phyloP scores from a whole-genome alignment of 768 basidiomycete genomes.

The Amanita brunnescens region DNA sequence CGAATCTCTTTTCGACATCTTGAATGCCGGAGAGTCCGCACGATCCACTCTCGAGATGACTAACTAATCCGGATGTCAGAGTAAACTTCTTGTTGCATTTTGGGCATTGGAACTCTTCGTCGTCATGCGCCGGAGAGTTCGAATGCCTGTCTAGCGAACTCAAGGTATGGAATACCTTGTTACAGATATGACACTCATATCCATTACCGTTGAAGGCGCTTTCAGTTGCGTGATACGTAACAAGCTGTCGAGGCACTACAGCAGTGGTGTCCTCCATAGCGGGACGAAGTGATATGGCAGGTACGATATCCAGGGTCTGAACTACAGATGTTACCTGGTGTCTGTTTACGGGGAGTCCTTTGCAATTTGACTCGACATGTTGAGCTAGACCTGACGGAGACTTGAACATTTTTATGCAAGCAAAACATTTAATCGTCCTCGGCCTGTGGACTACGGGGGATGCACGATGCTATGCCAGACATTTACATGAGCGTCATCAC shows the following conservation, averaged over 20 bases:
- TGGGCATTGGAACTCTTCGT: slow-evolving; percentile 34
- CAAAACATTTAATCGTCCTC: not conserved
- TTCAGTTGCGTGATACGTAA: slow-evolving; percentile 23
- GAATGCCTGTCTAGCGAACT: slow-evolving; percentile 26
- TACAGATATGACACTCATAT: slow-evolving; percentile 35
- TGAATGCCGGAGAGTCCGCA: slow-evolving; percentile 27
- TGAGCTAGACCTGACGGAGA: slow-evolving; percentile 26
- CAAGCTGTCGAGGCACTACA: slow-evolving; percentile 6
- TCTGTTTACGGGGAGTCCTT: slow-evolving; percentile 21
- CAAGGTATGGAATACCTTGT: slow-evolving; percentile 22
- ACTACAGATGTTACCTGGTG: slow-evolving; percentile 28
- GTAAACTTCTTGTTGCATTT: slow-evolving; percentile 27
- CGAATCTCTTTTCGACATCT: slow-evolving; percentile 20
- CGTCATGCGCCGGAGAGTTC: slow-evolving; percentile 29
- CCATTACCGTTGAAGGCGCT: slow-evolving; percentile 29
- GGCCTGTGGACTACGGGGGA: not conserved
- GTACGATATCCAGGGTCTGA: slow-evolving; percentile 22
- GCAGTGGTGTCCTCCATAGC: slow-evolving; percentile 11
- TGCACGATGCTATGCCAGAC: not conserved
- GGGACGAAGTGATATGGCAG: slow-evolving; percentile 26
- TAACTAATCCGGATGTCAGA: slow-evolving; percentile 31
- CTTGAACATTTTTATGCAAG: slow-evolving; percentile 24
- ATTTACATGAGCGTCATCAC: not conserved
- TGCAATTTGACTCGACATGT: slow-evolving; percentile 34
- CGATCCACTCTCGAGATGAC: slow-evolving; percentile 34